Evolutionary conservation across 1,139 yeast genomes (phyloP).

Genomic region (Candida tropicalis): DNA sequence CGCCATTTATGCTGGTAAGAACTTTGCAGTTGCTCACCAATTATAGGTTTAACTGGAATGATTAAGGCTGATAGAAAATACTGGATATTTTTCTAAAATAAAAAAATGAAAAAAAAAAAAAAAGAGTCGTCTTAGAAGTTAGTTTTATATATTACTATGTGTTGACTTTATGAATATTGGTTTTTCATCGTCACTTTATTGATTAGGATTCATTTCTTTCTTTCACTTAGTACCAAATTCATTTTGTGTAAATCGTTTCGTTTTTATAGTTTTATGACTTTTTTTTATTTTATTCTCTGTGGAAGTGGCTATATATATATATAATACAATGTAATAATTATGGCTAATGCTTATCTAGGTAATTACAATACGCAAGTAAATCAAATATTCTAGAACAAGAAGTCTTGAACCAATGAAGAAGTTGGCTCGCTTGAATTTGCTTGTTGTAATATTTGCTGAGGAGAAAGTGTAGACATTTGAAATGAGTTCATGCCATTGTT

Average conservation of each 20-base stretch:
- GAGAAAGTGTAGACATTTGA: slow-evolving; percentile 31
- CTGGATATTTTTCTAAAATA: no score
- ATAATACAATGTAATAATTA: slow-evolving; percentile 6
- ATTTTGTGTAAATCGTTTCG: background rate
- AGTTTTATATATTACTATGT: no score
- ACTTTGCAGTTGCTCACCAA: slow-evolving; percentile 62
- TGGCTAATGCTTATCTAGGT: background rate
- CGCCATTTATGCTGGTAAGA: slow-evolving; percentile 90
- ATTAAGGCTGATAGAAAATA: no score
- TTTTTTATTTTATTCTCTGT: slow-evolving; percentile 2
- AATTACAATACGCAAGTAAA: no score
- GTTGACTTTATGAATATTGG: no score
- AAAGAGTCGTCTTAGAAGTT: no score
- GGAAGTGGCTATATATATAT: slow-evolving; percentile 7
- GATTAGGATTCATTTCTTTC: no score
- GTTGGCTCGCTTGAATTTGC: slow-evolving; percentile 21
- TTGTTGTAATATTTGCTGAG: slow-evolving; percentile 43
- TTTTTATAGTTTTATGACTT: background rate
- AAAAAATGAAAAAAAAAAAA: no score
- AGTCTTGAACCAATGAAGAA: slow-evolving; percentile 12
- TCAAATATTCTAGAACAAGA: slow-evolving; percentile 3
- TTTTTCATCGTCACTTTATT: no score
- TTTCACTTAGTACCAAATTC: no score
- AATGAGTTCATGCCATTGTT: slow-evolving; percentile 12
- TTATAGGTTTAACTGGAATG: slow-evolving; percentile 24